Base-by-base conservation (phyloP, 2,329 filamentous ascomycete species). In the Mycosphaerelloides madeirae region DNA sequence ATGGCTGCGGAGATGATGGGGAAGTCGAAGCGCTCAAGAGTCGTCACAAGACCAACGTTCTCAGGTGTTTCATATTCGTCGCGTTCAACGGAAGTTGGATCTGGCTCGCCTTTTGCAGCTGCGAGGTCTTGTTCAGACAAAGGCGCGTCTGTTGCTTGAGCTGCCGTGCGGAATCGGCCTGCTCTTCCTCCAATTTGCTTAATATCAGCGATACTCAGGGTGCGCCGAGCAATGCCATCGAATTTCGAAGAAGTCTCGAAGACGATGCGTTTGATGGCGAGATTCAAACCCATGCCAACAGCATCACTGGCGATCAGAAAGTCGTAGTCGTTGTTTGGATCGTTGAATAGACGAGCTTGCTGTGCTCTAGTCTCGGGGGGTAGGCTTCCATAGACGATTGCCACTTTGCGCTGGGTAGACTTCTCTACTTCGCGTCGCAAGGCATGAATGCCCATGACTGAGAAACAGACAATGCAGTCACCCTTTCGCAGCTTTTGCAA, bases 141-240 rank as follows among this genome's bases (percentile, higher is more conserved):
- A 20, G 61, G 56, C 25, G 47, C 49, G 29, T 47, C 57, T 25
- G 61, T 58, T 13, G 50, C 58, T 59, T 85, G 75, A 20, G 75
- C 71, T 2, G 87, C 87, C 20, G 84, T 83, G 44, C 83, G 82
- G 66, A 83, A 98, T 35, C 93, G 83, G 20, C 93, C 93, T 11
- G 93, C 93, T 54, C 93, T 82, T 14, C 93, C 93, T 38, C 83
- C 93, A 59, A 98, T 98, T 63, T 98, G 93, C 66, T 95, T 96
- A 58, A 96, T 76, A 54, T 96, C 87, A 0, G 89, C 84, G 3
- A 85, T 74, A 0, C 76, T 71, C 18, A 98, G 73, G 3, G 73
- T 68, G 13, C 79, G 72, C 22, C 76, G 73, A 4, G 71, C 67
- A 1, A 55, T 60, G 1, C 84, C 84, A 50, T 89, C 78, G 53